Base-by-base conservation (phyloP, 441 rosid genomes). In the Eugenia klotzschiana region DNA sequence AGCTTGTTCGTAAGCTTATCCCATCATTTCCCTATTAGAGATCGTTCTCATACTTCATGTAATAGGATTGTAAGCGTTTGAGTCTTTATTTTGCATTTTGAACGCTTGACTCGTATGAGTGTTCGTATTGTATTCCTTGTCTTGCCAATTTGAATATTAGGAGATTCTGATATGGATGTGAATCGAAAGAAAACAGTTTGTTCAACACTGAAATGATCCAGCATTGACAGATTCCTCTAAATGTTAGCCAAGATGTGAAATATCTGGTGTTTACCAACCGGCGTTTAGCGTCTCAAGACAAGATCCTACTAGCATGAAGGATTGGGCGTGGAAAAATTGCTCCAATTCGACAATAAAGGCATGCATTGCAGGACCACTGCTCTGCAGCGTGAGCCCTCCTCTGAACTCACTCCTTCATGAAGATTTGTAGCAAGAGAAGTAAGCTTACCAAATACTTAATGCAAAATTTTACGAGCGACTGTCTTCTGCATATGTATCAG, bases 241-340 rank as follows among this genome's bases (percentile, higher is more conserved):
- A 16, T 15, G 40, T 27, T 15, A 27, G 12, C 6, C 9, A 94
- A 88, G 27, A 93, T 87, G 87, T 94, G 98, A 73, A 96, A 94
- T 33, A 93, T 92, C 83, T 93, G 94, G 87, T 46, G 50, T 11
- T 46, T 11, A 96, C 92, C 93, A 91, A 16, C 95, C 94, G 0
- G 96, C 97, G 80, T 88, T 96, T 86, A 91, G 87, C 84, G 90
- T 89, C 89, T 94, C 94, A 4, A 97, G 98, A 52, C 40, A 58
- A 58, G 22, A 93, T 85, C 82, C 97, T 85, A 33, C 85, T 89
- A 15, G 92, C 96, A 15, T 93, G 93, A 46, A 96, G 90, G 29
- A 88, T 83, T 55, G 92, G 80, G n/a, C 94, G 89, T 37, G 84
- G 88, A 3, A 97, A 12, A 95, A 81, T 95, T 93, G 53, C 80